Conservation (phyloP, 495 filamentous ascomycete genomes). For the Symbiotaphrina buchneri region DNA sequence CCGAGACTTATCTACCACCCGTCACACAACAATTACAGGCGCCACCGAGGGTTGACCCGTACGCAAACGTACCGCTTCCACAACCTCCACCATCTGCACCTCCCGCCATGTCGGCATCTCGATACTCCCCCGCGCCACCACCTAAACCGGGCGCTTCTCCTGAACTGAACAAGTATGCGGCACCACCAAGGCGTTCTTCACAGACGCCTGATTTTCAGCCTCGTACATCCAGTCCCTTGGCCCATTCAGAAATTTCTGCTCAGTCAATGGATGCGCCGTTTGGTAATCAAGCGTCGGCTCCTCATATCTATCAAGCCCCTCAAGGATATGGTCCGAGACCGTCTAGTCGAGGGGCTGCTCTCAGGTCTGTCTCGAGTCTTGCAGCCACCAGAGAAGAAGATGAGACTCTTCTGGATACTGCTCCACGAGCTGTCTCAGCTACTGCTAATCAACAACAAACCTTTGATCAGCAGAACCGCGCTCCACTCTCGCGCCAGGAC, state of each 20-base stretch:
- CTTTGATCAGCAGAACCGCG: too few species aligned
- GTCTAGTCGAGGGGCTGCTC: slow-evolving; percentile 20
- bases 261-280: neutral
- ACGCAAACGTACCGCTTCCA: slow-evolving; percentile 22
- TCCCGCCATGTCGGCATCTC: slow-evolving; percentile 14
- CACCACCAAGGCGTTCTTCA: slow-evolving; percentile 15
- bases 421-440: neutral
- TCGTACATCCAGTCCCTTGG: slow-evolving; percentile 67
- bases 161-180: slow-evolving; percentile 17
- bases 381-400: slow-evolving; percentile 12
- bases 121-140: slow-evolving; percentile 40
- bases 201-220: slow-evolving; percentile 37
- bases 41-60: slow-evolving; percentile 39
- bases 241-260: slow-evolving; percentile 9
- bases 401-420: slow-evolving; percentile 6
- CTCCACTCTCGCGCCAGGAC: too few species aligned
- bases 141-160: slow-evolving; percentile 14
- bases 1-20: slow-evolving; percentile 9
- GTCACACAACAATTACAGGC: slow-evolving; percentile 15
- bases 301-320: slow-evolving; percentile 6
- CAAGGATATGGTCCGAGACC: slow-evolving; percentile 13
- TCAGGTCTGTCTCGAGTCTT: slow-evolving; percentile 11
- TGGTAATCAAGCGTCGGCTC: neutral
- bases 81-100: slow-evolving; percentile 18
- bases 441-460: slow-evolving; percentile 5